A percentile compares a stretch with the other conserved stretches of the same genome.
These are phyloP conservation scores for Suillus spraguei DNA, from an alignment of 768 basidiomycete genomes.

Conservation along the genomic window DNA sequence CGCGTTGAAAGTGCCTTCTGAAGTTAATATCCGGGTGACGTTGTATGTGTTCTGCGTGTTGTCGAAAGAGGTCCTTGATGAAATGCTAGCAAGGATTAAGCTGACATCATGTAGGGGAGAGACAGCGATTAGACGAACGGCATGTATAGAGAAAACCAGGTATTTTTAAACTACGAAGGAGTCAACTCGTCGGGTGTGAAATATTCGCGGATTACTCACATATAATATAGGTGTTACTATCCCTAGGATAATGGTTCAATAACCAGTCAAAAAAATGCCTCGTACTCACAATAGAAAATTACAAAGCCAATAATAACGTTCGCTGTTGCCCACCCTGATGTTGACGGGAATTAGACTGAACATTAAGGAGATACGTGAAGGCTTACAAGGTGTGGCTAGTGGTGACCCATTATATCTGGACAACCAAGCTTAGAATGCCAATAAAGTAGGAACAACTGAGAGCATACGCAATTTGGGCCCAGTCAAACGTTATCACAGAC, in stretches of 20 bases:
- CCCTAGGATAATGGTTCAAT: conserved; percentile 22
- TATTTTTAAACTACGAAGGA: conserved; percentile 55
- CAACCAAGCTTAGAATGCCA: background rate
- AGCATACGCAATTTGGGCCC: conserved; percentile 61
- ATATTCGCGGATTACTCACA: conserved; percentile 56
- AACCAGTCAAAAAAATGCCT: background rate
- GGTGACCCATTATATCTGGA: conserved; percentile 43
- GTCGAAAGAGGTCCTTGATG: conserved; percentile 63
- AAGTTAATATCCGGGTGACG: conserved; percentile 55
- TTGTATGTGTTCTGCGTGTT: conserved; percentile 60
- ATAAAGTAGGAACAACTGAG: conserved; percentile 16
- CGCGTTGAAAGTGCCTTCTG: conserved; percentile 54
- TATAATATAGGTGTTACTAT: conserved; percentile 38
- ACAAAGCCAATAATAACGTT: conserved; percentile 69
- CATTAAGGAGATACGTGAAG: background rate
- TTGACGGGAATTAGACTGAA: conserved; percentile 9
- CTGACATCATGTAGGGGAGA: background rate
- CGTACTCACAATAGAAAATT: conserved; percentile 63
- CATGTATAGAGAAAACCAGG: conserved; percentile 60
- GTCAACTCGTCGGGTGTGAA: conserved; percentile 6
- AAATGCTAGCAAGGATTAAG: conserved; percentile 42
- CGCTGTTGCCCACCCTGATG: conserved; percentile 71
- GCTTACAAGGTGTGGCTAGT: conserved; percentile 66
- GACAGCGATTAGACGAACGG: conserved; percentile 41
- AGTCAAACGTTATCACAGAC: conserved; percentile 80